Base-by-base conservation (phyloP, 257 asterid species). In the Primulina tabacum region DNA sequence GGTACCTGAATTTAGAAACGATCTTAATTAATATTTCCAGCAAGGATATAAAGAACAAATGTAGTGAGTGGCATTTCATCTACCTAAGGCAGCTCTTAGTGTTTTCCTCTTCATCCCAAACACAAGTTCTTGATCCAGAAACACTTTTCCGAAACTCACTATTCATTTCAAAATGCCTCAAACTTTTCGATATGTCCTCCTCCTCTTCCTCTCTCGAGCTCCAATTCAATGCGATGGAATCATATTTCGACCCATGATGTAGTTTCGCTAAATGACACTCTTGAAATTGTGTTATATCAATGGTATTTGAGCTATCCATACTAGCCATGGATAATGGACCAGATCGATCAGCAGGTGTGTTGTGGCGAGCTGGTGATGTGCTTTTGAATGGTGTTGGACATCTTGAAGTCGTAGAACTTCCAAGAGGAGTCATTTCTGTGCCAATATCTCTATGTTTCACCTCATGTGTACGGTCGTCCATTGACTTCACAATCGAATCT, bases 391-490 rank as follows among this genome's bases (percentile, higher is more conserved):
- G 97, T 29, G 97, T 94, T 2, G 90, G 97, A 75, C 99, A 94
- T 80, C 97, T 83, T 71, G 99, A 91, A 30, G 97, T 91, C 40
- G 92, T 88, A 52, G 93, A 86, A 80, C 97, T 94, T 47, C 92
- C 99, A 0, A 94, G 82, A 47, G 99, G 99, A 24, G 97, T 91
- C 99, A 94, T 94, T 70, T 91, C 97, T 56, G 99, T 94, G 69
- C 99, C 99, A 40, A 86, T 73, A 67, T 94, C 97, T 77, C 95
- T 87, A 73, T 82, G 97, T 18, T 82, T 71, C 65, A 86, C 82
- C 71, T 81, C 88, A 50, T 74, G 76, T 40, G 74, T 33, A 10
- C 74, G 73, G 35, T 72, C 77, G 28, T 73, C 70, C 71, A 74
- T 55, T 0, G 88, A 66, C 34, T 80, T 77, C 20, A 75, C 81